These are phyloP conservation scores for Fomitopsis serialis DNA, from an alignment of 768 basidiomycete genomes.

Conservation along the genomic window DNA sequence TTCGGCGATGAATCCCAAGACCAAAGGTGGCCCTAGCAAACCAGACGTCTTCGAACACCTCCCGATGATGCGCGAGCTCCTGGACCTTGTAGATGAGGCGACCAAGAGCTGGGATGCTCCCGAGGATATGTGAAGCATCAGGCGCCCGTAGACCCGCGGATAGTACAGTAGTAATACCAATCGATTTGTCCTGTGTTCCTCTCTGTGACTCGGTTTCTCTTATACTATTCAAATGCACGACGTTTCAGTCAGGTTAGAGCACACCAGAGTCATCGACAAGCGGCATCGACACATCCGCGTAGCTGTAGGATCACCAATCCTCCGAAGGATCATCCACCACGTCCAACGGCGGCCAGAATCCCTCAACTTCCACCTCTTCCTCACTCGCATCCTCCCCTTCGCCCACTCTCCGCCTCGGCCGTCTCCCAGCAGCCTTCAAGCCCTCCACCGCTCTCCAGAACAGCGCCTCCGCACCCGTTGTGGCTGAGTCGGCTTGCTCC, in stretches of 20 bases:
- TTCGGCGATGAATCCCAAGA: background rate
- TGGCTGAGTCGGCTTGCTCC: conserved; percentile 52
- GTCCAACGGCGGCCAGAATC: conserved; percentile 18
- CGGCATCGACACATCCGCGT: no score
- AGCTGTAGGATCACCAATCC: background rate
- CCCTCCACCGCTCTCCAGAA: conserved; percentile 42
- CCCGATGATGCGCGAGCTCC: conserved; percentile 1
- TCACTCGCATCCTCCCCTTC: conserved; percentile 20
- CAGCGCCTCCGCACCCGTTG: conserved; percentile 48
- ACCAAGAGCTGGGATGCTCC: background rate
- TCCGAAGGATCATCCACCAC: conserved; percentile 9
- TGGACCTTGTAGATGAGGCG: background rate
- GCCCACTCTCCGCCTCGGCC: conserved; percentile 14
- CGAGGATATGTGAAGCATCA: no score
- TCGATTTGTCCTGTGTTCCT: no score
- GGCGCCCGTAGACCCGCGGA: no score
- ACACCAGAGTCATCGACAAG: no score
- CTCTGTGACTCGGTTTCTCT: no score
- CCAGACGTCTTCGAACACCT: background rate
- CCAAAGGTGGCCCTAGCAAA: background rate
- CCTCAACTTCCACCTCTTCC: conserved; percentile 12
- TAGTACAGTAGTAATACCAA: background rate
- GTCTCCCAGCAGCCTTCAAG: conserved; percentile 22
- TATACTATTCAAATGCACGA: no score
- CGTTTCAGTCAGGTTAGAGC: no score